Evolutionary conservation across 2,329 filamentous ascomycete genomes (phyloP), one percentile per base, ranked within the genome.

Genomic region (Fusarium sp.): DNA sequence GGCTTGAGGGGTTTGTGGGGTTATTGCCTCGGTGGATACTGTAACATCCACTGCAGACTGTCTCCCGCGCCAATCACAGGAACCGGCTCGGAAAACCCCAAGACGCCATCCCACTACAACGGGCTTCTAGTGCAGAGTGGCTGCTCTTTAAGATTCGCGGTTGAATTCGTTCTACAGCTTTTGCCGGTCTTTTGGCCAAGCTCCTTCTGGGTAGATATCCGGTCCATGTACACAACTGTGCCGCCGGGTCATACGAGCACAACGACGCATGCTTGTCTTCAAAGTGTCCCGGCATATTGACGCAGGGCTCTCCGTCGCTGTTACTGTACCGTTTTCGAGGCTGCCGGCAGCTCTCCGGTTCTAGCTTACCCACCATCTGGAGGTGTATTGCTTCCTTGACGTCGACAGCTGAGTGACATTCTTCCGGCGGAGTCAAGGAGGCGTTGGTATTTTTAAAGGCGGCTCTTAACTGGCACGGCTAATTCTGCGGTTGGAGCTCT

Each of bases 41-140:
- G 62, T 63, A 71, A 57, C 63, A 65, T 53, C 62, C 67, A 72
- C 64, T 69, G 71, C 71, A 70, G 66, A 41, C 62, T 62, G 69
- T 71, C 70, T 76, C 74, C 74, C 74, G 74, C 74, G 34, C 74
- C 74, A 76, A 76, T 76, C 74, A 76, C 60, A 55, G 49, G 33
- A 49, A 61, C 55, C 44, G 50, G 63, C 53, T 30, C 55, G 37
- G 68, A 54, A 23, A 50, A 56, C 57, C 60, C 52, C 61, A 59
- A 70, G 69, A 45, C 71, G 63, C 69, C 61, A 74, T 71, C 60
- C 68, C 66, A 72, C 62, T 57, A 57, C 50, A 60, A 58, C 67
- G 58, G 63, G 58, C 66, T 67, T 64, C 58, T 70, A 70, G 62
- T 53, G 46, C 51, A 64, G 51, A 53, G 53, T 62, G 62, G 46